Percentiles rank a stretch among this genome's conserved stretches.
Evolutionary conservation across 2,329 filamentous ascomycete species (phyloP).

Genomic region (Ceratocystis diversiconidia): DNA sequence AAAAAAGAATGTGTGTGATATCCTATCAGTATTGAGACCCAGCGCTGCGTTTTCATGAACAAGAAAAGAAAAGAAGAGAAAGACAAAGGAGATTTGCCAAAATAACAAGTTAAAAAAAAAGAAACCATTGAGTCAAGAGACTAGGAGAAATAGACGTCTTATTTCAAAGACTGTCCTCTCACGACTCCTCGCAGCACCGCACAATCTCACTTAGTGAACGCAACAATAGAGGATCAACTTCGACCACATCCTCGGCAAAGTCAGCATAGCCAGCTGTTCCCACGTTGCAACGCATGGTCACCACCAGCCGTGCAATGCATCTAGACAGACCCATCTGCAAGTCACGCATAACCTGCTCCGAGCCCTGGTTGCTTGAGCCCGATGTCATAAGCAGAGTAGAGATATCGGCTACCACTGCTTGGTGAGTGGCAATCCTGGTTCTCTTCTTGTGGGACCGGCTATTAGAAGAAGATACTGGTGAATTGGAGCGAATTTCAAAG

Average conservation of each 20-base stretch:
- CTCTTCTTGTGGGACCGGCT: not conserved
- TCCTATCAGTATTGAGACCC: slow-evolving; percentile 1
- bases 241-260: slow-evolving; percentile 5
- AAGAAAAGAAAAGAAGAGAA: not conserved
- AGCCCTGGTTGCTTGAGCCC: slow-evolving; percentile 23
- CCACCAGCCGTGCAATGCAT: slow-evolving; percentile 38
- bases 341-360: slow-evolving; percentile 29
- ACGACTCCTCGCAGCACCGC: slow-evolving; percentile 13
- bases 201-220: slow-evolving; percentile 17
- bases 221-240: slow-evolving; percentile 15
- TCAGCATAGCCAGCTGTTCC: not conserved
- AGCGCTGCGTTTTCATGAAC: not conserved
- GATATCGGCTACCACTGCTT: not conserved
- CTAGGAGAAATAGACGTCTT: not conserved
- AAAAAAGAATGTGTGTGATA: slow-evolving; percentile 1
- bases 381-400: not conserved
- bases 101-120: slow-evolving; percentile 7
- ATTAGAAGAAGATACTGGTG: slow-evolving; percentile 18
- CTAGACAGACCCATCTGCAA: slow-evolving; percentile 36
- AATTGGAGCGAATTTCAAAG: slow-evolving; percentile 19
- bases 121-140: not conserved
- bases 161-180: not conserved
- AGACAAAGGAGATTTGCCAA: not conserved
- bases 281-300: slow-evolving; percentile 29
- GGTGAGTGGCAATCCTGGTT: not conserved